Base-by-base conservation (phyloP, 306 rosid species). In the Vigna mungo region DNA sequence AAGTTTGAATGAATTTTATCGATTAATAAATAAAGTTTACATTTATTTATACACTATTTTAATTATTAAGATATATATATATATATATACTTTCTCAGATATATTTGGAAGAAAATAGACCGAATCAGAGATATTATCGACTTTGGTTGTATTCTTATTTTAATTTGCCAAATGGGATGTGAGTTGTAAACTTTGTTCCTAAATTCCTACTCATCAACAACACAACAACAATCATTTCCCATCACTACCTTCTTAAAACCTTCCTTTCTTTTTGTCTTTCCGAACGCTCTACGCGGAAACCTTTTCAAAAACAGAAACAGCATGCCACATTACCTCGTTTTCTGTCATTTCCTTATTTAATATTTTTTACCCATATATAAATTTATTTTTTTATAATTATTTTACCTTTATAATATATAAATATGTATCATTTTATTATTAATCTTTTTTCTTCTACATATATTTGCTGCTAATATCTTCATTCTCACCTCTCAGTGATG, bases 111-210 rank as follows among this genome's bases (percentile, higher is more conserved):
- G 27, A 25, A 25, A 25, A 25, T 25, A 25, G 27, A 32, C 23
- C 8, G 6, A 62, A 72, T 39, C 51, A 27, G 5, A 63, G 7
- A 27, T 0, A 51, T 9, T 21, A 30, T 75, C 74, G 74, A 21
- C 68, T 61, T 77, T 43, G 79, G 58, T 76, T 49, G 25, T 76
- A 78, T 32, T 32, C 5, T 0, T 0, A 4, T 83, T 75, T 74
- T 79, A 78, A 52, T 72, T 81, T 71, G 18, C 44, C 27, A 79
- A 72, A 76, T 81, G 87, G 87, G 58, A 36, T 52, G 59, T 49
- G 65, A 65, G 81, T 46, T 75, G 77, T 71, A 80, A 74, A 70
- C 71, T 37, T 68, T 80, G 87, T 84, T 82, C 85, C 76, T 80
- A 66, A 51, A 85, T 82, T 84, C 27, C 80, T 74, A 78, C 55